Evolutionary conservation across 2,329 filamentous ascomycete species (phyloP).

Genomic region (Sporothrix schenckii): DNA sequence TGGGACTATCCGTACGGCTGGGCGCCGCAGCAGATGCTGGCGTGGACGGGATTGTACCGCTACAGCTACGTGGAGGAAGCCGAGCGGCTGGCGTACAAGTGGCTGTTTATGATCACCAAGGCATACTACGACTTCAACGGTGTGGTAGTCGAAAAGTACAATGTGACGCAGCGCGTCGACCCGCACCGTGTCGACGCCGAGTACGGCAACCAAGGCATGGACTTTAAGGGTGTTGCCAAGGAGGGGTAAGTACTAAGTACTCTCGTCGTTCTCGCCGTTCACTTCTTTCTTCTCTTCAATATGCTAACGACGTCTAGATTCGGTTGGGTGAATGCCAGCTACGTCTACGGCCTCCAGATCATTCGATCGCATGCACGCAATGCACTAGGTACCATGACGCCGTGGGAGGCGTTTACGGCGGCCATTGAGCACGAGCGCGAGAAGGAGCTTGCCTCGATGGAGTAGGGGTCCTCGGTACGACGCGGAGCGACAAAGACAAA

Average conservation of each 20-base stretch:
- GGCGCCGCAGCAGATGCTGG: slow-evolving; percentile 98
- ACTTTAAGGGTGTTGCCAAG: slow-evolving; percentile 93
- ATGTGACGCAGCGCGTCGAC: slow-evolving; percentile 86
- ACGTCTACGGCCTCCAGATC: slow-evolving; percentile 88
- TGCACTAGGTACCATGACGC: slow-evolving; percentile 83
- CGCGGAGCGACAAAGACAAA: not conserved
- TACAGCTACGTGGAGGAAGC: slow-evolving; percentile 93
- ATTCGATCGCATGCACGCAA: slow-evolving; percentile 87
- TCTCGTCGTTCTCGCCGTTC: not conserved
- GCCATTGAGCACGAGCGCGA: slow-evolving; percentile 62
- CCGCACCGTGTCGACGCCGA: slow-evolving; percentile 95
- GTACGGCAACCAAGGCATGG: slow-evolving; percentile 93
- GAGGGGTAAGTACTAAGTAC: slow-evolving; percentile 73
- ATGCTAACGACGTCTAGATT: slow-evolving; percentile 63
- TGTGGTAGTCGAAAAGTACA: slow-evolving; percentile 97
- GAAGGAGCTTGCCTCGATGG: slow-evolving; percentile 55
- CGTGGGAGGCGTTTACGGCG: slow-evolving; percentile 79
- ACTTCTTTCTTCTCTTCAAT: not conserved
- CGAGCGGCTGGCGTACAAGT: slow-evolving; percentile 88
- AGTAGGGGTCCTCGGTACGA: slow-evolving; percentile 9
- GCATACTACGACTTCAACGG: slow-evolving; percentile 98
- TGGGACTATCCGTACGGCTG: slow-evolving; percentile 99
- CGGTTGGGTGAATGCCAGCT: slow-evolving; percentile 98
- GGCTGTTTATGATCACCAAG: slow-evolving; percentile 98
- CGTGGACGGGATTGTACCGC: slow-evolving; percentile 88